Evolutionary conservation across 257 asterid species (phyloP).

Genomic region (Capsicum rhomboideum): DNA sequence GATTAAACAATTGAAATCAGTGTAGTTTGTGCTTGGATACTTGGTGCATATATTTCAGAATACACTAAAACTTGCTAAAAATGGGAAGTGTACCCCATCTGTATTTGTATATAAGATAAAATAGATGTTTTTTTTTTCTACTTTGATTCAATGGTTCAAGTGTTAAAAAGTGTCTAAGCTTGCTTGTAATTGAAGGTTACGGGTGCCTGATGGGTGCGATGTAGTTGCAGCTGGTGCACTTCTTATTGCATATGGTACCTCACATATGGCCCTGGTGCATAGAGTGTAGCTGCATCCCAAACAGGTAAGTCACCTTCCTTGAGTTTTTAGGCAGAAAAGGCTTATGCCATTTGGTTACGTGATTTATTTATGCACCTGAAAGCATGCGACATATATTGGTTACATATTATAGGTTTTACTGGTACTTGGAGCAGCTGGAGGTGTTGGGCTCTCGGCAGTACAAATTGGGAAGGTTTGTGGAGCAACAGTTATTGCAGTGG

Average conservation of each 20-base stretch:
- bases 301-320: conserved; percentile 25
- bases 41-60: neutral
- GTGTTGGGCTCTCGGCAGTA: conserved; percentile 93
- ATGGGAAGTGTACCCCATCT: neutral
- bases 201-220: conserved; percentile 85
- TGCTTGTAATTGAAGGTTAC: conserved; percentile 41
- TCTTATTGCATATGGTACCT: conserved; percentile 90
- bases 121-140: neutral
- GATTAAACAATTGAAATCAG: neutral
- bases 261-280: conserved; percentile 86
- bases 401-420: conserved; percentile 54
- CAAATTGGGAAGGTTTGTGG: conserved; percentile 90
- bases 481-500: conserved; percentile 82
- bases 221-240: conserved; percentile 82
- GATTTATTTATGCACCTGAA: neutral
- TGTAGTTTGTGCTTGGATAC: neutral
- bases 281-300: conserved; percentile 66
- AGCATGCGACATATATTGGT: neutral
- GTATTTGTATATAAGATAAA: neutral
- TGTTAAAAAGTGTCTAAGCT: neutral
- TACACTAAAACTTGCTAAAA: neutral
- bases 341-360: neutral
- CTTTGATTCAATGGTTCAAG: neutral
- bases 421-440: conserved; percentile 99
- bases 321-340: neutral